Conservation (phyloP, 2,329 filamentous ascomycete genomes). For the Sphaerulina musiva region DNA sequence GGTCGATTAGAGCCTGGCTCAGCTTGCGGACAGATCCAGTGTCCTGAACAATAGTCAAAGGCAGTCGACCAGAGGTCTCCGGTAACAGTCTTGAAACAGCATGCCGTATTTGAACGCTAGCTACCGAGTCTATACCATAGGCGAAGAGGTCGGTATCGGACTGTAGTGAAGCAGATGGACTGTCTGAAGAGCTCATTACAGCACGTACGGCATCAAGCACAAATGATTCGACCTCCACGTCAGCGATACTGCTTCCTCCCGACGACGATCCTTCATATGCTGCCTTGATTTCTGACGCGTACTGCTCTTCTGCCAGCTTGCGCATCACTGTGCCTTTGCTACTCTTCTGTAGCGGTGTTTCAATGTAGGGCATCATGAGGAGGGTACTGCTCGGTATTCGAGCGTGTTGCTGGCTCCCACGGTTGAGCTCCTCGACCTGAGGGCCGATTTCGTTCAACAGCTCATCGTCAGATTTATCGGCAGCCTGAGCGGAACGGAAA, state of each 20-base stretch:
- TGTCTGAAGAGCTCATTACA: conserved; percentile 11
- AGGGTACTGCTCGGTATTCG: conserved; percentile 48
- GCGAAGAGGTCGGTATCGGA: conserved; percentile 48
- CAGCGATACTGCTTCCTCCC: conserved; percentile 22
- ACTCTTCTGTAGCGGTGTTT: conserved; percentile 48
- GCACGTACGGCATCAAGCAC: conserved; percentile 32
- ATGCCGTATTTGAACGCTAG: conserved; percentile 48
- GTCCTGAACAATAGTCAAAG: conserved; percentile 56
- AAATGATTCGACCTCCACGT: conserved; percentile 31
- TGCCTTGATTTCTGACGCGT: conserved; percentile 41
- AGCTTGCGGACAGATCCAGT: conserved; percentile 47
- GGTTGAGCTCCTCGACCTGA: conserved; percentile 45
- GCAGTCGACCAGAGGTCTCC: conserved; percentile 36
- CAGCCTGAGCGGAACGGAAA: conserved; percentile 38
- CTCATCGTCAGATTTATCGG: conserved; percentile 31
- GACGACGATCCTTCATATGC: conserved; percentile 38
- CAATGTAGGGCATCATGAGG: conserved; percentile 38
- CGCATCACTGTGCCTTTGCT: conserved; percentile 58
- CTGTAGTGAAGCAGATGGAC: background rate
- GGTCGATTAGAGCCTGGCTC: conserved; percentile 35
- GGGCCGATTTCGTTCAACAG: conserved; percentile 42
- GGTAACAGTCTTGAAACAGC: conserved; percentile 36
- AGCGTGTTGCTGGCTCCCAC: conserved; percentile 46
- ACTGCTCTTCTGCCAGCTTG: conserved; percentile 46
- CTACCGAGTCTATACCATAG: conserved; percentile 55